Base-by-base conservation (phyloP, 2,329 filamentous ascomycete species). In the Myriosclerotinia curreyana region DNA sequence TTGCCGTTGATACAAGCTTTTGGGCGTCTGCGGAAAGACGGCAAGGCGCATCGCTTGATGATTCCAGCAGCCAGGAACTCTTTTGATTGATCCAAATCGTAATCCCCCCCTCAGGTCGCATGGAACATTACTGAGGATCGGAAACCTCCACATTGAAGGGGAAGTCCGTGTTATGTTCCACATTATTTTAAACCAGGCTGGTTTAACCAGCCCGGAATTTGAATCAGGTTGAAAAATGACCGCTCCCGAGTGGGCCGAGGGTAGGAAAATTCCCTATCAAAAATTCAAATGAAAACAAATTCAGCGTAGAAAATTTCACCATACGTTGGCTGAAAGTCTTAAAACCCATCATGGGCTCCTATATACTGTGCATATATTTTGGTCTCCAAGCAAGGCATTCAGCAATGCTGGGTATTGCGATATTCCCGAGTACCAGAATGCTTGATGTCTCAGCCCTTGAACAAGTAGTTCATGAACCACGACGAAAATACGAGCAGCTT, bases 401-500 rank as follows among this genome's bases (percentile, higher is more conserved):
- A 11, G 38, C 38, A 42, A 20, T 44, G 15, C 36, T 31, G 20
- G 28, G 28, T 31, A 31, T 31, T 31, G 28, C 5, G 28, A 31
- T 31, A 31, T 31, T 5, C 28, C 4, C 28, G 6, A 31, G 28
- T 31, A 31, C 28, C 28, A 31, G 11, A 3, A 38, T 4, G 50
- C 49, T 3, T 53, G 31, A 36, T 51, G 49, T 51, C 49, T 14
- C 28, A 31, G 9, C 25, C 38, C 12, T 38, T n/a, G 31, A 8
- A 53, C 17, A 17, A 12, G 20, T 40, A 12, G 20, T 40, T 40
- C 36, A 28, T 40, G n/a, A 34, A 51, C 25, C 7, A n/a, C 54
- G 40, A 36, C 20, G 54, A 58, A 7, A 48, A 36, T n/a, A 46
- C 55, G 31, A 58, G 55, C 55, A 58, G 28, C 55, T 59, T 59